Evolutionary conservation across 1,284 basidiomycete species (phyloP).

Genomic region (Trametes versicolor): DNA sequence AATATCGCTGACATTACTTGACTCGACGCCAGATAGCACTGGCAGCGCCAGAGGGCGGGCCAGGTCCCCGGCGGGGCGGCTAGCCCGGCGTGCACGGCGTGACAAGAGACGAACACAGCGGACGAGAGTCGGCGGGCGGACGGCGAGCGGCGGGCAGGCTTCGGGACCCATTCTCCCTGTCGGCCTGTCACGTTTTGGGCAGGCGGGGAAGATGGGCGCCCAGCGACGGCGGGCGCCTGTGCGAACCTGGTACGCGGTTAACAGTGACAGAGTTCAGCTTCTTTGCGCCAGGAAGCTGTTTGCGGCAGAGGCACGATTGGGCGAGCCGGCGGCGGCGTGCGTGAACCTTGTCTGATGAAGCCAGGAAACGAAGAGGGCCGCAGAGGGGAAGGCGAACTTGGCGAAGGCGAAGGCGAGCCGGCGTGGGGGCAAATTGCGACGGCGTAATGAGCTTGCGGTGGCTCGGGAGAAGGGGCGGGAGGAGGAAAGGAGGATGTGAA

Average conservation of each 20-base stretch:
- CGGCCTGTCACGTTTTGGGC: constrained; percentile 9
- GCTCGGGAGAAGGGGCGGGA: constrained; percentile 14
- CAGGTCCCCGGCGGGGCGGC: not conserved
- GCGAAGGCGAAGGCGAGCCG: not conserved
- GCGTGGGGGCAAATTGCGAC: not conserved
- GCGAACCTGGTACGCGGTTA: not conserved
- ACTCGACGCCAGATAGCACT: too few relatives aligned
- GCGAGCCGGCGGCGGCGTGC: not conserved
- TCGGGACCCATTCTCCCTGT: constrained; percentile 21
- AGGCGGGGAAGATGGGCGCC: constrained; percentile 22
- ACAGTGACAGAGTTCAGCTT: not conserved
- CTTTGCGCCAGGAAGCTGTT: not conserved
- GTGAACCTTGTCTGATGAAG: not conserved
- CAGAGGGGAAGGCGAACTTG: constrained; percentile 7
- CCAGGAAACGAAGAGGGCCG: not conserved
- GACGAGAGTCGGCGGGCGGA: not conserved
- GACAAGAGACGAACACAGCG: not conserved
- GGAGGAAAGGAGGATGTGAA: constrained; percentile 15
- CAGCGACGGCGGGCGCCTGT: constrained; percentile 6
- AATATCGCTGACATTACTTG: too few relatives aligned
- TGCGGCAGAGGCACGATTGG: not conserved
- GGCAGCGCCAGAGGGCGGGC: too few relatives aligned
- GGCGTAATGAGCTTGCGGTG: not conserved
- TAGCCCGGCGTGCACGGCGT: not conserved
- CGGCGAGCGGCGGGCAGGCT: not conserved